Evolutionary conservation across 1,284 basidiomycete genomes (phyloP).

Genomic region (Mycena citricolor): DNA sequence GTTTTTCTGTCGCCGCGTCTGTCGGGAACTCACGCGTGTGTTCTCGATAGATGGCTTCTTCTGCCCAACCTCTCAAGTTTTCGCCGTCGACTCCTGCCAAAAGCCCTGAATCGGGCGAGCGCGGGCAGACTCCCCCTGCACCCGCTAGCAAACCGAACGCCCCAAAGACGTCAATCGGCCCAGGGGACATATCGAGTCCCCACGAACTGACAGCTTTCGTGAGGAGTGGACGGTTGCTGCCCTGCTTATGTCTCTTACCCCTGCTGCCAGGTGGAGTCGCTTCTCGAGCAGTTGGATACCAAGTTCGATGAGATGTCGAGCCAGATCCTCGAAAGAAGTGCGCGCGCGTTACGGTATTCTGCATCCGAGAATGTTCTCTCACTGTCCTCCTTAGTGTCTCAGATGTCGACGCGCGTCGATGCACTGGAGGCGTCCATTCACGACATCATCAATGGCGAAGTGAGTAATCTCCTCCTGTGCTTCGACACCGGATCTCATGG

Average conservation of each 20-base stretch:
- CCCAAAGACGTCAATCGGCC: conserved; percentile 36
- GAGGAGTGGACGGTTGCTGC: conserved; percentile 32
- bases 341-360: conserved; percentile 29
- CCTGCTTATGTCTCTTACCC: conserved; percentile 6
- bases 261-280: conserved; percentile 63
- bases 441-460: conserved; percentile 77
- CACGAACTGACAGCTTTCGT: conserved; percentile 84
- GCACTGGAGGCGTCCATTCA: conserved; percentile 78
- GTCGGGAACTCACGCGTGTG: too few species aligned
- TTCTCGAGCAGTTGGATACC: conserved; percentile 73
- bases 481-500: too few species aligned
- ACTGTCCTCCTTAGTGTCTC: conserved; percentile 54
- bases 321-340: conserved; percentile 79
- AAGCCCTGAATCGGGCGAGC: conserved; percentile 36
- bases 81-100: conserved; percentile 53
- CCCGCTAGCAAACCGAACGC: conserved; percentile 34
- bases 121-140: conserved; percentile 47
- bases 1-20: too few species aligned
- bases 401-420: conserved; percentile 84
- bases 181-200: conserved; percentile 72
- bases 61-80: conserved; percentile 58
- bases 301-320: conserved; percentile 85
- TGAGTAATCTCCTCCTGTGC: too few species aligned
- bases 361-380: conserved; percentile 18
- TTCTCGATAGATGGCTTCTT: conserved; percentile 38